A percentile compares a stretch with the other conserved stretches of the same genome.
phyloP scores from a whole-genome alignment of 306 rosid genomes.

The Prunus mume region DNA sequence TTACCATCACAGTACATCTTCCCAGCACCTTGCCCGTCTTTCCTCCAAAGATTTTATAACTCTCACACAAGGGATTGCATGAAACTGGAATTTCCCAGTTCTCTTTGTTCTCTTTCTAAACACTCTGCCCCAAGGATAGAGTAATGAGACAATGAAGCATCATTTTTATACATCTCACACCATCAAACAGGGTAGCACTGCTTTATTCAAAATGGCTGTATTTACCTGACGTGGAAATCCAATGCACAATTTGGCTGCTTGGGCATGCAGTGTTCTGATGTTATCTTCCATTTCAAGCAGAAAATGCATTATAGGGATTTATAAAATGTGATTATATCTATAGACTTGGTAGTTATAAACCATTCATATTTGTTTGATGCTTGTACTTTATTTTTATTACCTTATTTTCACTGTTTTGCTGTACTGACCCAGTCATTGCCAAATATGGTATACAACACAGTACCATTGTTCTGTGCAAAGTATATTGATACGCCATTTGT shows the following conservation, averaged over 20 bases:
- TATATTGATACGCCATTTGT: background rate
- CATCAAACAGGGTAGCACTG: background rate
- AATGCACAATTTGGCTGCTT: background rate
- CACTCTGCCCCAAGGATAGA: background rate
- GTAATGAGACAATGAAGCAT: background rate
- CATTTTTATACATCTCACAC: background rate
- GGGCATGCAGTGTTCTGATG: background rate
- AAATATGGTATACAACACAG: background rate
- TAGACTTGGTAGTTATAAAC: background rate
- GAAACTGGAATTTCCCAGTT: background rate
- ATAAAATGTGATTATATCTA: background rate
- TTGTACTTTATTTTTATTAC: background rate
- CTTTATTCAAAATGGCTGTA: background rate
- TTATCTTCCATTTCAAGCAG: slow-evolving; percentile 2
- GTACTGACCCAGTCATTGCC: background rate
- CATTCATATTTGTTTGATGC: background rate
- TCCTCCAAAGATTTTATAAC: background rate
- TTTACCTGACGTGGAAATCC: background rate
- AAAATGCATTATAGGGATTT: background rate
- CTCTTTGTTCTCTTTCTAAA: background rate
- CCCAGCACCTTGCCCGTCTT: background rate
- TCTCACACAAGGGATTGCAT: background rate
- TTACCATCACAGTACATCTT: background rate
- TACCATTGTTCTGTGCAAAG: background rate
- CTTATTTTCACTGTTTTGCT: background rate